These are phyloP conservation scores for Colletotrichum noveboracense DNA, from an alignment of 2,329 filamentous ascomycete species.

Conservation along the genomic window DNA sequence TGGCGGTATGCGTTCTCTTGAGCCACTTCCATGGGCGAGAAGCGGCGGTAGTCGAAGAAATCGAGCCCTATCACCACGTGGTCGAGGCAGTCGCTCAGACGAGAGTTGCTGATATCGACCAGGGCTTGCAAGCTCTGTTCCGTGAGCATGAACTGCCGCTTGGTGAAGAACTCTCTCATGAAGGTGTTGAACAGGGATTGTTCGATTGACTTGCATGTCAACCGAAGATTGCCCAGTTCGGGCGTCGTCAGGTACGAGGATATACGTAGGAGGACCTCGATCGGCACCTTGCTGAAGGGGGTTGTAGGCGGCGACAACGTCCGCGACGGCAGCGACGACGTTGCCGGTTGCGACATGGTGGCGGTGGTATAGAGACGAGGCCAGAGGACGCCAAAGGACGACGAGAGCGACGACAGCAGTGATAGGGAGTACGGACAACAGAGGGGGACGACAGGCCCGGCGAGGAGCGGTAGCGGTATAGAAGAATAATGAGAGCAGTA, in stretches of 20 bases:
- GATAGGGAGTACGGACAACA: too few relatives aligned
- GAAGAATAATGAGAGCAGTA: not conserved
- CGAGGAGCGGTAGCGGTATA: not conserved
- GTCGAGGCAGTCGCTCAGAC: constrained; percentile 42
- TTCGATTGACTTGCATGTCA: constrained; percentile 61
- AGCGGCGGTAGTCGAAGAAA: constrained; percentile 22
- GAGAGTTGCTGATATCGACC: constrained; percentile 55
- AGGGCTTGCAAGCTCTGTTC: constrained; percentile 61
- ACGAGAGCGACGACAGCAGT: not conserved
- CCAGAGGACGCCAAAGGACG: not conserved
- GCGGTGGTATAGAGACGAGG: not conserved
- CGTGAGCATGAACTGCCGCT: constrained; percentile 70
- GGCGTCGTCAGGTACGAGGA: constrained; percentile 56
- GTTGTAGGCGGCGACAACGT: not conserved
- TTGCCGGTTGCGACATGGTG: not conserved
- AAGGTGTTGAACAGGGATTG: constrained; percentile 59
- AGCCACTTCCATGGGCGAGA: constrained; percentile 10
- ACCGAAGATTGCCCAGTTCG: constrained; percentile 60
- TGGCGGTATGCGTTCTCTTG: constrained; percentile 19
- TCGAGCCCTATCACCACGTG: constrained; percentile 57
- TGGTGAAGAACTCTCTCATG: constrained; percentile 66
- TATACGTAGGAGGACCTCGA: constrained; percentile 65
- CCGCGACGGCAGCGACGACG: not conserved
- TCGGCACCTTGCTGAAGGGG: constrained; percentile 48
- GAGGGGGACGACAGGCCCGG: too few relatives aligned